Evolutionary conservation across 1,284 basidiomycete genomes (phyloP).

Genomic region (Cutaneotrichosporon spelunceum): DNA sequence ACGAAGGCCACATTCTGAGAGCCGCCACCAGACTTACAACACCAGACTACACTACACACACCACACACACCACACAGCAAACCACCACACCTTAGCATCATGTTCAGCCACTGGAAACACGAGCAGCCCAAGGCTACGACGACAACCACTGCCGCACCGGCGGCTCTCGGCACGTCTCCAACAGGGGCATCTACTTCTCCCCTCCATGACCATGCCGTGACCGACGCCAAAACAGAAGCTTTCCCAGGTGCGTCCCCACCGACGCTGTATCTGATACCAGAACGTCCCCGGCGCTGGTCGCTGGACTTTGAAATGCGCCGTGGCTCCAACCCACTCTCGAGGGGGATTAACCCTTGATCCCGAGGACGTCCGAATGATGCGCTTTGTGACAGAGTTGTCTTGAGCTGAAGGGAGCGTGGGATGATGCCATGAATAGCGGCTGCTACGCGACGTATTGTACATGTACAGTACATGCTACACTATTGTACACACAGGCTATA

Average conservation of each 20-base stretch:
- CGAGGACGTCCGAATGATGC: neutral
- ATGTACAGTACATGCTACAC: neutral
- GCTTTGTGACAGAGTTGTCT: neutral
- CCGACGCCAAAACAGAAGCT: neutral
- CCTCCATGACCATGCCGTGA: neutral
- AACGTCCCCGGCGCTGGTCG: neutral
- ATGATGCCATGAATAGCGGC: neutral
- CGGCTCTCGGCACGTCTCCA: neutral
- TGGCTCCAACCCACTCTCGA: neutral
- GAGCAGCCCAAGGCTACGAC: neutral
- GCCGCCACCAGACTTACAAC: too few species aligned
- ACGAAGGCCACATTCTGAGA: too few species aligned
- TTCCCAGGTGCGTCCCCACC: neutral
- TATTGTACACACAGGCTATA: neutral
- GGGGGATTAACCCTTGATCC: constrained; percentile 1
- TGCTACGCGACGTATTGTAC: neutral
- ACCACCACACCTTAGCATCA: too few species aligned
- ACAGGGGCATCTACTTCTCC: neutral
- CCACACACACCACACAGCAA: too few species aligned
- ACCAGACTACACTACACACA: too few species aligned
- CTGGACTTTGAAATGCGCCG: neutral
- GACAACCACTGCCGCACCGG: neutral
- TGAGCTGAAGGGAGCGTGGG: neutral
- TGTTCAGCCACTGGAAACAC: neutral
- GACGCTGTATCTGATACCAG: neutral